Conservation (phyloP, 2,329 filamentous ascomycete genomes). For the Ceratocystis cubensis region DNA sequence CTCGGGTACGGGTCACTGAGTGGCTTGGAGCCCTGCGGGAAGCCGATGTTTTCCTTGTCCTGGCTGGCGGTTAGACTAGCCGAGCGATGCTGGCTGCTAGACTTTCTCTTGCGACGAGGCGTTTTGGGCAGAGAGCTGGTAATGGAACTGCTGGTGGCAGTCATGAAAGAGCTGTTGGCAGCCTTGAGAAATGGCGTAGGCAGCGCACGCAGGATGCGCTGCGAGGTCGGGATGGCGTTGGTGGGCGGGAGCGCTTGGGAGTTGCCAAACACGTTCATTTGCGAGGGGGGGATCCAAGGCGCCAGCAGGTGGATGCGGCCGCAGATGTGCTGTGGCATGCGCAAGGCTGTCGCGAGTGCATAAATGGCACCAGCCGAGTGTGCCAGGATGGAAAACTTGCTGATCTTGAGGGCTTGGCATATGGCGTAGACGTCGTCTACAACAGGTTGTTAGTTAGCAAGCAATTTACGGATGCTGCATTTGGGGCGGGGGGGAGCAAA, state of each 20-base stretch:
- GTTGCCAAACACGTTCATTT: slow-evolving; percentile 66
- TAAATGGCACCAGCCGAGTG: slow-evolving; percentile 98
- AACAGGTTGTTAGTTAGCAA: neutral
- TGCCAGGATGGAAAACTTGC: slow-evolving; percentile 88
- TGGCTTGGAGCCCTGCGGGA: slow-evolving; percentile 19
- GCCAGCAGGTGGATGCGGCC: slow-evolving; percentile 89
- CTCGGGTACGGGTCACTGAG: slow-evolving; percentile 23
- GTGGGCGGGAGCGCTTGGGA: slow-evolving; percentile 65
- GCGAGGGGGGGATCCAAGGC: slow-evolving; percentile 93
- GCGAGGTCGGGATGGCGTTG: slow-evolving; percentile 79
- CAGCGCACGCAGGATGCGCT: slow-evolving; percentile 77
- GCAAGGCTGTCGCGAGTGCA: slow-evolving; percentile 81
- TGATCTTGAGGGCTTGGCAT: slow-evolving; percentile 81
- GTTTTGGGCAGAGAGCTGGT: slow-evolving; percentile 63
- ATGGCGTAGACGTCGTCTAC: slow-evolving; percentile 78
- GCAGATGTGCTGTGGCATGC: slow-evolving; percentile 91
- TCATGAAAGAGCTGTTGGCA: slow-evolving; percentile 92
- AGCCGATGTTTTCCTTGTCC: slow-evolving; percentile 40
- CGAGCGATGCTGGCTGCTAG: slow-evolving; percentile 27
- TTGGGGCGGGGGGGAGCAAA: slow-evolving; percentile 17
- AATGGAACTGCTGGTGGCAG: slow-evolving; percentile 74
- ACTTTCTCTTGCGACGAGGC: slow-evolving; percentile 39
- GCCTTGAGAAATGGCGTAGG: slow-evolving; percentile 86
- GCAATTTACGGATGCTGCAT: neutral
- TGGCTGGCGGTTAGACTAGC: slow-evolving; percentile 25